Evolutionary conservation across 805 yeast species (phyloP).

Genomic region (Saccharomycopsis sp.): DNA sequence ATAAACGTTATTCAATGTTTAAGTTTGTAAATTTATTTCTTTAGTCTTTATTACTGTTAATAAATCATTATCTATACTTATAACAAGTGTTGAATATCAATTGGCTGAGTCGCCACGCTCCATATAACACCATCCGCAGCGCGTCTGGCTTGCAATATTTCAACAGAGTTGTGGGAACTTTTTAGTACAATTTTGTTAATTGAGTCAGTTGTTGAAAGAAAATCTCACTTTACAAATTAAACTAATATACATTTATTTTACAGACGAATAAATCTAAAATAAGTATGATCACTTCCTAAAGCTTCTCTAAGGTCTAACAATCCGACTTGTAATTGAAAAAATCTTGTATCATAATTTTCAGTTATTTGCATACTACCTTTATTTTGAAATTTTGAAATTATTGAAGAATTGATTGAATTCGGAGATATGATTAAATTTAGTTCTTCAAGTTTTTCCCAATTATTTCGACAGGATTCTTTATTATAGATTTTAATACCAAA

Average conservation of each 20-base stretch:
- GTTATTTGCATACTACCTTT: conserved; percentile 9
- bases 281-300: conserved; percentile 8
- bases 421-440: conserved; percentile 35
- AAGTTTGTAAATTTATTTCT: no score
- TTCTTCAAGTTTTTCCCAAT: conserved; percentile 67
- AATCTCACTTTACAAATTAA: background rate
- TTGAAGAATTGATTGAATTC: no score
- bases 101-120: no score
- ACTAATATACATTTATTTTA: background rate
- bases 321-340: conserved; percentile 41
- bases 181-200: background rate
- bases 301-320: conserved; percentile 36
- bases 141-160: no score
- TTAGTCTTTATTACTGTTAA: no score
- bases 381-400: no score
- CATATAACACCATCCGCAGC: no score
- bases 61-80: no score
- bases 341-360: conserved; percentile 32
- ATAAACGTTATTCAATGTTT: no score
- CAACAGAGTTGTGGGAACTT: no score
- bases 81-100: no score
- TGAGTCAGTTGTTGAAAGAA: background rate
- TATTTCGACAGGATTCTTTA: conserved; percentile 45
- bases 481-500: conserved; percentile 47
- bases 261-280: conserved; percentile 14